phyloP scores from a whole-genome alignment of 371 early-diverging fungal genomes.

The Aphelidium insulamus region DNA sequence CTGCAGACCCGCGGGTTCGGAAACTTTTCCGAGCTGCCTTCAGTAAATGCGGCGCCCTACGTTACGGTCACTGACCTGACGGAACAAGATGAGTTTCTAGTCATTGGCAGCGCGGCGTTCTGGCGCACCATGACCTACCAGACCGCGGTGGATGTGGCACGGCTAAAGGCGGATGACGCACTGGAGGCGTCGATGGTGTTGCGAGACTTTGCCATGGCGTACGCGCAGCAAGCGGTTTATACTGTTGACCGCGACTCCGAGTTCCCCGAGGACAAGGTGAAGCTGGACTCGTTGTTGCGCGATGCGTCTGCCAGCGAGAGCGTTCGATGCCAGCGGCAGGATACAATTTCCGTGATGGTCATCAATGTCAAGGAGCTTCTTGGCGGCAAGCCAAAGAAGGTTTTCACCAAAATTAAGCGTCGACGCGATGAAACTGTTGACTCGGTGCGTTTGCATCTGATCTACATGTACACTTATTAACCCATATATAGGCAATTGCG shows the following conservation, averaged over 20 bases:
- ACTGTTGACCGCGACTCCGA: too few species aligned
- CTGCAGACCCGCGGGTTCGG: conserved; percentile 65
- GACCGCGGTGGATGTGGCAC: conserved; percentile 62
- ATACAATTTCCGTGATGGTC: conserved; percentile 68
- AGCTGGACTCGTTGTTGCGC: too few species aligned
- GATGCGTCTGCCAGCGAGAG: conserved; percentile 51
- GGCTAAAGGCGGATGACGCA: conserved; percentile 38
- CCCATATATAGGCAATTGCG: conserved; percentile 20
- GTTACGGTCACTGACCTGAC: conserved; percentile 43
- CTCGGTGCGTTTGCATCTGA: conserved; percentile 1
- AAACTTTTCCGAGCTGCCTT: conserved; percentile 51
- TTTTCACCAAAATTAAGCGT: too few species aligned
- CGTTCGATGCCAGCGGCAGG: too few species aligned
- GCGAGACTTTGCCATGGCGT: conserved; percentile 66
- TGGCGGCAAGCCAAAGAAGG: conserved; percentile 5
- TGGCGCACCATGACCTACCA: conserved; percentile 65
- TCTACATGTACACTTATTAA: neutral
- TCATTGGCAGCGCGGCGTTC: conserved; percentile 56
- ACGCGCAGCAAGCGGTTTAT: too few species aligned
- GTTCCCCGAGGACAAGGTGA: too few species aligned
- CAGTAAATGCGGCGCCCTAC: conserved; percentile 66
- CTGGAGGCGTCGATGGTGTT: conserved; percentile 61
- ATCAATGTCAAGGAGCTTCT: conserved; percentile 56
- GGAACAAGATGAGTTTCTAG: conserved; percentile 72
- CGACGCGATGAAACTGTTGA: neutral